Conservation (phyloP, 2,329 filamentous ascomycete genomes). For the Cercospora sp. region DNA sequence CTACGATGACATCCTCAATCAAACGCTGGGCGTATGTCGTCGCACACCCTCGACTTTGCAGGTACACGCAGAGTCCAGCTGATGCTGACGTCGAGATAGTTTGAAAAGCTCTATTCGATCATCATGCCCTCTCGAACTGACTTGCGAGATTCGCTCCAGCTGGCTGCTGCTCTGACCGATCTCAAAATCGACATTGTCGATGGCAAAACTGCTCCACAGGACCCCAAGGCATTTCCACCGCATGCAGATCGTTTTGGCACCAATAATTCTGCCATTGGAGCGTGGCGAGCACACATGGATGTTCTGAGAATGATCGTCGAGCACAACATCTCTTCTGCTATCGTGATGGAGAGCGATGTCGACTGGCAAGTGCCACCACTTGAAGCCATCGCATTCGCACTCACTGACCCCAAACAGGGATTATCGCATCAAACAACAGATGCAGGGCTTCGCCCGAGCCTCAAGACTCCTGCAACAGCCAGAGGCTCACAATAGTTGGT, state of each 20-base stretch:
- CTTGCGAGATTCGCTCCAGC: conserved; percentile 51
- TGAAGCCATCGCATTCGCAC: background rate
- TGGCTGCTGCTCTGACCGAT: conserved; percentile 50
- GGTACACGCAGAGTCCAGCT: background rate
- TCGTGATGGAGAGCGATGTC: conserved; percentile 48
- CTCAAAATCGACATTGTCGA: conserved; percentile 50
- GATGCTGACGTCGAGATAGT: conserved; percentile 36
- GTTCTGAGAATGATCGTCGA: conserved; percentile 37
- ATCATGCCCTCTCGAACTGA: conserved; percentile 54
- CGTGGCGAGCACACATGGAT: conserved; percentile 27
- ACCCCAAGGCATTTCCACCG: conserved; percentile 38
- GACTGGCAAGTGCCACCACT: conserved; percentile 43
- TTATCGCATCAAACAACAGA: conserved; percentile 42
- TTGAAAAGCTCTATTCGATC: conserved; percentile 54
- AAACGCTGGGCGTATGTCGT: conserved; percentile 13
- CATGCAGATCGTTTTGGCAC: conserved; percentile 1
- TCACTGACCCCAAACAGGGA: background rate
- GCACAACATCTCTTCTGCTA: conserved; percentile 41
- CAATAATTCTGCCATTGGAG: conserved; percentile 8
- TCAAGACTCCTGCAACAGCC: conserved; percentile 40
- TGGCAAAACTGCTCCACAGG: conserved; percentile 42
- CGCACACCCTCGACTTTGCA: background rate
- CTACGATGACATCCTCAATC: conserved; percentile 13
- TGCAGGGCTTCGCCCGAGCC: conserved; percentile 40
- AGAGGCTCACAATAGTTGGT: conserved; percentile 2